Percentiles rank a stretch among this genome's conserved stretches.
Evolutionary conservation across 371 early-diverging fungal species (phyloP).

Genomic region (Funneliformis caledonium): DNA sequence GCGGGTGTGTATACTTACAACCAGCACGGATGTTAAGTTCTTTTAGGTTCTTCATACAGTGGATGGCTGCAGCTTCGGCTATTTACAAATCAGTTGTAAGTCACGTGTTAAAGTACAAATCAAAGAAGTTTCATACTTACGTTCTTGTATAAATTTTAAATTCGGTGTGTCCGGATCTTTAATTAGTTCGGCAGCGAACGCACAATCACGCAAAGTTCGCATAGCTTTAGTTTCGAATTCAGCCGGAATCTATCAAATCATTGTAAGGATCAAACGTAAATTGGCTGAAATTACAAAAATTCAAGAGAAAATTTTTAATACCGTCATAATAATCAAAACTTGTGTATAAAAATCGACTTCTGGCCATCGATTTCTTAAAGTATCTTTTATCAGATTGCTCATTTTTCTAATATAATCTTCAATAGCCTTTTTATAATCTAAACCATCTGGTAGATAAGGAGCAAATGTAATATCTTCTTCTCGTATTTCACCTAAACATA

Average conservation of each 20-base stretch:
- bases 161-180: neutral
- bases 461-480: neutral
- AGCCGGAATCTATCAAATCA: neutral
- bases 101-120: neutral
- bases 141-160: slow-evolving; percentile 25
- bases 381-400: neutral
- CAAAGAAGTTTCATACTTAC: slow-evolving; percentile 2
- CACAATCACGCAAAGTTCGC: neutral
- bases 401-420: neutral
- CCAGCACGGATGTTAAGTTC: neutral
- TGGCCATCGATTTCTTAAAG: neutral
- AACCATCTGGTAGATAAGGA: slow-evolving; percentile 1
- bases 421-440: neutral
- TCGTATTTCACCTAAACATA: slow-evolving; percentile 9
- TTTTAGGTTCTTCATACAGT: slow-evolving; percentile 22
- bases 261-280: neutral
- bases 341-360: neutral
- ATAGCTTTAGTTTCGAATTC: neutral
- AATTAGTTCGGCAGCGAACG: neutral
- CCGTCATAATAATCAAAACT: neutral
- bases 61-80: slow-evolving; percentile 36
- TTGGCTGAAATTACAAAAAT: too few relatives aligned
- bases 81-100: neutral
- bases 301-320: neutral
- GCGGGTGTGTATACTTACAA: neutral